phyloP scores from a whole-genome alignment of 1,284 basidiomycete genomes.

The Cryptococcus sp. region DNA sequence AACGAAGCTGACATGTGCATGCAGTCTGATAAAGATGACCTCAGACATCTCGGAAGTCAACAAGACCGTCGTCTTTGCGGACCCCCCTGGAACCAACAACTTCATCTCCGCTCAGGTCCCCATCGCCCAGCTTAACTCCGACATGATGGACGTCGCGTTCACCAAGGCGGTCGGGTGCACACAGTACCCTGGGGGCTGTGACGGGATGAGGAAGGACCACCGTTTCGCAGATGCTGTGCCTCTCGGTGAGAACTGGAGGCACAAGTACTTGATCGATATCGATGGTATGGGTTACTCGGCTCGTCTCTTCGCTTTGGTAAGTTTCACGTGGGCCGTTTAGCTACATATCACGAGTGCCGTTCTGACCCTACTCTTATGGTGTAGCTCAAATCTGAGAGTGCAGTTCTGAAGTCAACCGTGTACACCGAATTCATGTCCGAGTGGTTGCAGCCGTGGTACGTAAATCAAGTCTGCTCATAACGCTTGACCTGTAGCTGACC shows the following conservation, averaged over 20 bases:
- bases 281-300: constrained; percentile 96
- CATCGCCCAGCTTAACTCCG: constrained; percentile 64
- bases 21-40: constrained; percentile 72
- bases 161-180: constrained; percentile 67
- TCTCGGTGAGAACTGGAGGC: constrained; percentile 81
- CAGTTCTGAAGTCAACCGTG: constrained; percentile 80
- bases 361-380: constrained; percentile 2
- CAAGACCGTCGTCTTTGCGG: constrained; percentile 70
- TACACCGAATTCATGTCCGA: constrained; percentile 81
- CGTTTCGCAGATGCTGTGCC: constrained; percentile 73
- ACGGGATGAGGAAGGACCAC: constrained; percentile 64
- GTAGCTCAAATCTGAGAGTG: constrained; percentile 62
- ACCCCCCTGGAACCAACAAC: constrained; percentile 62
- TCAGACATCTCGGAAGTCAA: constrained; percentile 60
- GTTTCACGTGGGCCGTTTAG: constrained; percentile 3
- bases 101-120: constrained; percentile 62
- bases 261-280: constrained; percentile 86
- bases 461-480: background rate
- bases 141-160: constrained; percentile 85
- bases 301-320: constrained; percentile 78
- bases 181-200: constrained; percentile 75
- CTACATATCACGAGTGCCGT: background rate
- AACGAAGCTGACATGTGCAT: background rate
- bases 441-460: constrained; percentile 55
- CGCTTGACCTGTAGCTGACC: background rate